Evolutionary conservation across 1,139 yeast species (phyloP), one percentile per base, ranked within the genome.

Genomic region (Scheffersomyces illinoinensis): DNA sequence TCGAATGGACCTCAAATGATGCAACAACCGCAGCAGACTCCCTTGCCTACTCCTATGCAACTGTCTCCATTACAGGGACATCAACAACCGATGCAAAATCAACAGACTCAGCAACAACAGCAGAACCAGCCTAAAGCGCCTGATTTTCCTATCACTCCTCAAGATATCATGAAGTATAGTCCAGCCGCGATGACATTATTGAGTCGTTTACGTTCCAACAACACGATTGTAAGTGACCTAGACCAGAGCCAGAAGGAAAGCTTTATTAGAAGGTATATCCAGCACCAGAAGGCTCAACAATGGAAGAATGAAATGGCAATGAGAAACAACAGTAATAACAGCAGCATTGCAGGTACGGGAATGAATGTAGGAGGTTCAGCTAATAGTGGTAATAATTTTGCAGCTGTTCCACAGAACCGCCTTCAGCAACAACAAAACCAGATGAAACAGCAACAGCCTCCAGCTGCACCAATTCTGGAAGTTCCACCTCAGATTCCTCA

Each of bases 101-200:
- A 46, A 33, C 51, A 56, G 18, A 60, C 58, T 6, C 67, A 61
- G 20, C 63, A 54, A 51, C 65, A 54, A 19, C 63, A 59, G 17
- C 63, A 47, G 18, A 63, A 58, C 50, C 65, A 62, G 49, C 59
- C 63, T 50, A 75, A 74, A 57, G 78, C 77, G 0, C 83, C 84
- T 4, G 74, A 73, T 58, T 72, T 78, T 58, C 76, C 71, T 57
- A 74, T 81, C 54, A 77, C 83, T 5, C 76, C 76, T 24, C 82
- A 80, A 56, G 85, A 81, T 61, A 72, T 77, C 55, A 68, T 73
- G 61, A 78, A 77, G 61, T 78, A 79, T 64, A 73, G 77, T 47
- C 69, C 76, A 7, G 84, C 79, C 56, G 85, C 85, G 0, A 71
- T 80, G 76, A 68, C 74, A 17, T 68, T 79, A 49, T 73, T 80